Evolutionary conservation across 805 yeast species (phyloP).

Genomic region (Cyberlindnera bimundalis): DNA sequence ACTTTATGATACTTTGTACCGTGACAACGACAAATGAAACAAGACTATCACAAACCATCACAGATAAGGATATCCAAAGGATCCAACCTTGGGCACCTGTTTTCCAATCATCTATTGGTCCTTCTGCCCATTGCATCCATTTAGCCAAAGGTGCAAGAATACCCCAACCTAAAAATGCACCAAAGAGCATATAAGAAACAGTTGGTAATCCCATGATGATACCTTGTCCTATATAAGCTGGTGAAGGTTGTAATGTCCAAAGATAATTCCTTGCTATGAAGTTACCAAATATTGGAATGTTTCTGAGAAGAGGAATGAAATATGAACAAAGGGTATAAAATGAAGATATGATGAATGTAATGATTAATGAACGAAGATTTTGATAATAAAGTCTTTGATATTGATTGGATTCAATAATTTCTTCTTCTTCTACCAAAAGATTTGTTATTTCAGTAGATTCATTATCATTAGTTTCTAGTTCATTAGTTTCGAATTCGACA

Average conservation of each 20-base stretch:
- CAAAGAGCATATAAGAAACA: constrained; percentile 85
- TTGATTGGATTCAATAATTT: constrained; percentile 22
- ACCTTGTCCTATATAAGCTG: constrained; percentile 97
- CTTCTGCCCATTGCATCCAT: constrained; percentile 79
- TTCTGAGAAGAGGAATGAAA: constrained; percentile 65
- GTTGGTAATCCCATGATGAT: constrained; percentile 96
- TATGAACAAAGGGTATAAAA: constrained; percentile 67
- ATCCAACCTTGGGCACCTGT: constrained; percentile 97
- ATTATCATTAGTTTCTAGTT: constrained; percentile 21
- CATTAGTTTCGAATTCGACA: no score
- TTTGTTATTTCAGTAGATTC: constrained; percentile 16
- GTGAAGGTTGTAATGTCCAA: constrained; percentile 93
- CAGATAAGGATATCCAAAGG: constrained; percentile 86
- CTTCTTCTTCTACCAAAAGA: constrained; percentile 24
- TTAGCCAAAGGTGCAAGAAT: constrained; percentile 80
- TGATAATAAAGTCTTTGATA: constrained; percentile 39
- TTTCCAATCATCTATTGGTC: constrained; percentile 88
- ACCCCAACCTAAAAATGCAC: constrained; percentile 90
- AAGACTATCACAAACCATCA: constrained; percentile 89
- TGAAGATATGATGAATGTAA: constrained; percentile 69
- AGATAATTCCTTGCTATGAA: constrained; percentile 58
- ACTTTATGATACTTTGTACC: constrained; percentile 36
- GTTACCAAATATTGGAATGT: constrained; percentile 74
- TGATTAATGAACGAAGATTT: constrained; percentile 56
- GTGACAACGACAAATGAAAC: constrained; percentile 72